A percentile compares a stretch with the other conserved stretches of the same genome.
Conservation (phyloP, 2,329 filamentous ascomycete genomes). For the Huntiella savannae region DNA sequence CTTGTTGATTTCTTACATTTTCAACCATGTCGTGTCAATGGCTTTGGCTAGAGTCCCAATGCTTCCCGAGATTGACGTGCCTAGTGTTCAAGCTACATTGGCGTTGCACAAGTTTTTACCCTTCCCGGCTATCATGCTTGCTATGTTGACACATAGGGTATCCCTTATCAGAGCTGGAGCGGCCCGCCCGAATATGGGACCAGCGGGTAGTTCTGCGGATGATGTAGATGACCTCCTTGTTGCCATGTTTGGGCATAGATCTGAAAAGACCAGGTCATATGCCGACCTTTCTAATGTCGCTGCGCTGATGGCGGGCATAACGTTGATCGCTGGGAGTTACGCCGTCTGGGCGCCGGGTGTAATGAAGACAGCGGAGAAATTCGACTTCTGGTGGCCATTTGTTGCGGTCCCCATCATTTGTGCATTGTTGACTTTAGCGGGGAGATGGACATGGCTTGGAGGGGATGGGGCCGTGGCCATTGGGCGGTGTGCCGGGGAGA, state of each 20-base stretch:
- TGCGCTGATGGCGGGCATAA: neutral
- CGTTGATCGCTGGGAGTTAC: constrained; percentile 7
- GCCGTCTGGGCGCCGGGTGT: constrained; percentile 19
- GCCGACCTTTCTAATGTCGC: constrained; percentile 1
- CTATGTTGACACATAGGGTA: neutral
- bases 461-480: constrained; percentile 15
- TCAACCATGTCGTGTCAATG: neutral
- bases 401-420: constrained; percentile 32
- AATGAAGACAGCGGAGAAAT: constrained; percentile 19
- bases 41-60: neutral
- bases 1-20: constrained; percentile 6
- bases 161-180: constrained; percentile 2
- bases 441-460: neutral
- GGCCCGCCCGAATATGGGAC: constrained; percentile 2
- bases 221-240: constrained; percentile 7
- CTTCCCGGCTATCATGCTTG: constrained; percentile 5
- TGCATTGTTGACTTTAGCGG: constrained; percentile 21
- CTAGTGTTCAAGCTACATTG: constrained; percentile 1
- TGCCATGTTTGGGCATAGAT: constrained; percentile 1
- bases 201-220: constrained; percentile 1
- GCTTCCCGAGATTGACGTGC: neutral
- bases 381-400: constrained; percentile 32
- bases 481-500: constrained; percentile 37
- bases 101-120: constrained; percentile 2
- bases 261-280: constrained; percentile 12